Evolutionary conservation across 2,329 filamentous ascomycete genomes (phyloP).

Genomic region (Aureobasidium leucospermi): DNA sequence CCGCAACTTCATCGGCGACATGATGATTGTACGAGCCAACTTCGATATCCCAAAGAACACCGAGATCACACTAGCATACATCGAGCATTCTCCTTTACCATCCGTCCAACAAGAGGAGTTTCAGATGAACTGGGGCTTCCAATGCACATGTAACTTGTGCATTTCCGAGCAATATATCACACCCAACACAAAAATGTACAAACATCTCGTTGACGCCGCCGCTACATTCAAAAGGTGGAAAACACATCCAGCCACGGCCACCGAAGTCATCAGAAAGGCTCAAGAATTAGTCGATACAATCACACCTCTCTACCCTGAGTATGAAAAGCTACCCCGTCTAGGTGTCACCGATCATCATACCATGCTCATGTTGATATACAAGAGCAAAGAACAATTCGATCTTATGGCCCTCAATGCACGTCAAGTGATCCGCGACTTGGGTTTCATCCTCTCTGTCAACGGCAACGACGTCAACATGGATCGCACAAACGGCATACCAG

Average conservation of each 20-base stretch:
- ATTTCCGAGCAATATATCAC: background rate
- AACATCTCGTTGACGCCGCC: no score
- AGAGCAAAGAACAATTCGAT: background rate
- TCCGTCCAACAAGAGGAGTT: background rate
- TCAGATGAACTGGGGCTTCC: background rate
- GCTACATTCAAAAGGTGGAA: background rate
- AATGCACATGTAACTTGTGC: background rate
- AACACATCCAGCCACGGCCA: background rate
- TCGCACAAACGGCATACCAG: background rate
- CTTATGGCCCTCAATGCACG: background rate
- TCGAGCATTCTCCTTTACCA: no score
- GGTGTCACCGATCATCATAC: background rate
- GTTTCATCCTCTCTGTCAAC: background rate
- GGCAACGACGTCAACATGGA: background rate
- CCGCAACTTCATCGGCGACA: constrained; percentile 34
- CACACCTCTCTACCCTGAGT: background rate
- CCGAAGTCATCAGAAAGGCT: background rate
- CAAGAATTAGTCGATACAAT: background rate
- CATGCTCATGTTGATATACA: background rate
- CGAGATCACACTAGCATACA: background rate
- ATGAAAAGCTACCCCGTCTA: background rate
- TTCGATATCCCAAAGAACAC: constrained; percentile 28
- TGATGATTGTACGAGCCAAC: constrained; percentile 35
- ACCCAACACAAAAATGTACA: no score
- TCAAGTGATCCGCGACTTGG: background rate